Evolutionary conservation across 108 stramenopile species (phyloP).

Genomic region (Craspedostauros australis): DNA sequence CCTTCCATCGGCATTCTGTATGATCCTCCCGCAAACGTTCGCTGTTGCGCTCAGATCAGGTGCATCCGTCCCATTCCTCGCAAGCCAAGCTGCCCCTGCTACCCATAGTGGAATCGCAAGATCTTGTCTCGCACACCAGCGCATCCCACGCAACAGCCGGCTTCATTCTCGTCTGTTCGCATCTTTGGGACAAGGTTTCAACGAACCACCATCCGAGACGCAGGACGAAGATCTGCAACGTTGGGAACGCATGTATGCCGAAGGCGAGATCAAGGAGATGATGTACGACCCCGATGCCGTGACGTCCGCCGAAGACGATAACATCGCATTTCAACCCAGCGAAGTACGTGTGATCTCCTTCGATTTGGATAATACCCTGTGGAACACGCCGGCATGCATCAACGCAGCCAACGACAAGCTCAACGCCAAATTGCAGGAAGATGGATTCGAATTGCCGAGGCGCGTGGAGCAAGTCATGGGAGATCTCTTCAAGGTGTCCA

Average conservation of each 20-base stretch:
- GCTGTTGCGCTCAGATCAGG: too few species aligned
- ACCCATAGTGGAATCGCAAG: too few species aligned
- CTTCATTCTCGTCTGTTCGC: too few species aligned
- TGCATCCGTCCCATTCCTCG: too few species aligned
- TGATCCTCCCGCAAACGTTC: too few species aligned
- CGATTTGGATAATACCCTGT: constrained; percentile 83
- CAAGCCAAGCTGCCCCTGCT: too few species aligned
- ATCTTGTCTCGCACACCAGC: too few species aligned
- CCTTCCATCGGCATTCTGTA: too few species aligned
- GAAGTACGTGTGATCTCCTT: constrained; percentile 67
- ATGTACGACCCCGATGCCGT: constrained; percentile 3
- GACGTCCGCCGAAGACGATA: background rate
- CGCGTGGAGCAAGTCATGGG: constrained; percentile 69
- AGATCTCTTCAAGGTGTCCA: constrained; percentile 41
- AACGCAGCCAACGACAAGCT: constrained; percentile 68
- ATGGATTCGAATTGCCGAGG: constrained; percentile 31
- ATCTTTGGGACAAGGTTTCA: too few species aligned
- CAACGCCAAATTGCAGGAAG: constrained; percentile 31
- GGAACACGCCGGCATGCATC: constrained; percentile 70
- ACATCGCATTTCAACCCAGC: background rate
- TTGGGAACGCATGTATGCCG: constrained; percentile 44
- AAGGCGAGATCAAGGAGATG: background rate
- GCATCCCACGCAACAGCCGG: too few species aligned
- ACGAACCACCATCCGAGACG: too few species aligned
- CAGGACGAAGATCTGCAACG: constrained; percentile 22